Conservation (phyloP, 805 yeast genomes). For the Priceomyces fermenticarens region DNA sequence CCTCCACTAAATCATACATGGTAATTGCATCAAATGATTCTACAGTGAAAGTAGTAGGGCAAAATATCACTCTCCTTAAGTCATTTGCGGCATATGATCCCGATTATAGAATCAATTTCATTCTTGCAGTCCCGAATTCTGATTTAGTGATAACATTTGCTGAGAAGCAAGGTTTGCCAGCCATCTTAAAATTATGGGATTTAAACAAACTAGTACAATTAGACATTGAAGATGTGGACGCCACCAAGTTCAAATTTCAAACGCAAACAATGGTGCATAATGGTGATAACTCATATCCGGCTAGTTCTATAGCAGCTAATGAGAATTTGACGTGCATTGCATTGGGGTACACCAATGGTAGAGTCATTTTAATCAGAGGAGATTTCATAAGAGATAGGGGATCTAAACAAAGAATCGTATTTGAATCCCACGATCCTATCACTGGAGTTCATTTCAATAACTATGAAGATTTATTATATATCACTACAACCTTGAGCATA, state of each 20-base stretch:
- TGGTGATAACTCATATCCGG: constrained; percentile 75
- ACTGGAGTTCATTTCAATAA: constrained; percentile 68
- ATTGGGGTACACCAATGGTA: constrained; percentile 81
- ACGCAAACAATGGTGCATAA: constrained; percentile 62
- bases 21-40: constrained; percentile 57
- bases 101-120: constrained; percentile 60
- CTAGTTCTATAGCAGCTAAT: constrained; percentile 60
- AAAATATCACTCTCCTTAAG: constrained; percentile 42
- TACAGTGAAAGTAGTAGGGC: constrained; percentile 54
- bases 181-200: constrained; percentile 71
- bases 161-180: constrained; percentile 69
- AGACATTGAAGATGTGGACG: constrained; percentile 17
- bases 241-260: constrained; percentile 43
- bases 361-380: constrained; percentile 78
- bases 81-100: constrained; percentile 63
- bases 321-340: constrained; percentile 61
- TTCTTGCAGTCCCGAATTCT: constrained; percentile 47
- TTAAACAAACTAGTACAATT: constrained; percentile 44
- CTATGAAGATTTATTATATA: constrained; percentile 52
- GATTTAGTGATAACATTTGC: constrained; percentile 67
- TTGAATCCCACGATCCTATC: constrained; percentile 73
- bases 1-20: constrained; percentile 55
- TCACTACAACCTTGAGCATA: constrained; percentile 71
- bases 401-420: constrained; percentile 77
- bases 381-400: constrained; percentile 88